Evolutionary conservation across 2,329 filamentous ascomycete species (phyloP).

Genomic region (Colletotrichum tofieldiae): DNA sequence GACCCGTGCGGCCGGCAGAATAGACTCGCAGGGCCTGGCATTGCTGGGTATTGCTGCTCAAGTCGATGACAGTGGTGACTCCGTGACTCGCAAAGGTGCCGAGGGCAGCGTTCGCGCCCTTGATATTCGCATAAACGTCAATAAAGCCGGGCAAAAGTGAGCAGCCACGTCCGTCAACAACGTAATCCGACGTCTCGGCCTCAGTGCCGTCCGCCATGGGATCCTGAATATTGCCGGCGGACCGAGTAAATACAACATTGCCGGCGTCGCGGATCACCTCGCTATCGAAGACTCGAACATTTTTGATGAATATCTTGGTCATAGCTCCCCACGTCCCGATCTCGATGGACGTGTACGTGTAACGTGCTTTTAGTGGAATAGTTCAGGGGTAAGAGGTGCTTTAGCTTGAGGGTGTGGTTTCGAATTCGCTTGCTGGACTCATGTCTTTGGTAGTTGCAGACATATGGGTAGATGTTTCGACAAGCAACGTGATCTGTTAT

Average conservation of each 20-base stretch:
- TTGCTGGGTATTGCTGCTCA: constrained; percentile 35
- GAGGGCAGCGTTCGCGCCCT: constrained; percentile 21
- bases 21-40: constrained; percentile 35
- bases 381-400: neutral
- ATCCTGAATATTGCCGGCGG: constrained; percentile 10
- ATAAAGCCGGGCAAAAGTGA: constrained; percentile 32
- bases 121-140: constrained; percentile 25
- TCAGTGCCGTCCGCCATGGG: constrained; percentile 6
- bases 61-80: constrained; percentile 35
- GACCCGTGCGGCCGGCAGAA: constrained; percentile 11
- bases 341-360: neutral
- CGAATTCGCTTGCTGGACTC: neutral
- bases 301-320: constrained; percentile 21
- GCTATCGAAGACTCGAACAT: constrained; percentile 44
- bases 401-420: neutral
- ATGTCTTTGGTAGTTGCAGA: neutral
- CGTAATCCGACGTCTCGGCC: neutral
- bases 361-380: neutral
- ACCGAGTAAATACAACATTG: constrained; percentile 20
- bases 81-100: constrained; percentile 20
- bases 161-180: constrained; percentile 28
- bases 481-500: neutral
- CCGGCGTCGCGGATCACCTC: constrained; percentile 12
- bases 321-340: neutral
- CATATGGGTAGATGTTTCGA: neutral